phyloP scores from a whole-genome alignment of 169 alveolate genomes.

The Plasmodium cynomolgi region DNA sequence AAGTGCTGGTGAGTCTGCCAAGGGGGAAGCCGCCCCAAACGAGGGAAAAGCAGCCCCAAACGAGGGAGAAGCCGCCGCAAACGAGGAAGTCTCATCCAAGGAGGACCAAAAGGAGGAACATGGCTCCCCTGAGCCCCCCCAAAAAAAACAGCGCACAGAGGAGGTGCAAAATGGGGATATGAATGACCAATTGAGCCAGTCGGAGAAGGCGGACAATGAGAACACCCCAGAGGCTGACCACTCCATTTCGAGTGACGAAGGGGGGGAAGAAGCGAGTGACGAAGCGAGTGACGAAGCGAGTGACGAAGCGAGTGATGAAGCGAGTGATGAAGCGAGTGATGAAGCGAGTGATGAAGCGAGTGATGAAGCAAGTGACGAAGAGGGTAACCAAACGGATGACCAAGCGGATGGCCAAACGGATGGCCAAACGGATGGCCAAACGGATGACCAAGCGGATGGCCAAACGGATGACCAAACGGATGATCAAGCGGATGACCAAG shows the following conservation, averaged over 20 bases:
- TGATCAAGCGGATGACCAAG: not conserved
- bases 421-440: no score
- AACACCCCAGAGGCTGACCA: not conserved
- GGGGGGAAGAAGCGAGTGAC: not conserved
- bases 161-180: not conserved
- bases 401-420: no score
- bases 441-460: no score
- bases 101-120: not conserved
- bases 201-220: not conserved
- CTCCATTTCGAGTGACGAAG: not conserved
- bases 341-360: not conserved
- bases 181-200: not conserved
- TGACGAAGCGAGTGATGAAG: slow-evolving; percentile 8
- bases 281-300: not conserved
- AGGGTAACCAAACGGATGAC: not conserved
- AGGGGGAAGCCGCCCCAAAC: not conserved
- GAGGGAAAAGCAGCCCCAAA: not conserved
- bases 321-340: not conserved
- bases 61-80: not conserved
- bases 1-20: not conserved
- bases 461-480: no score
- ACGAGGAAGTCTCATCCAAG: not conserved
- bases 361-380: slow-evolving; percentile 7
- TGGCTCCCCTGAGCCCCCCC: not conserved
- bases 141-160: not conserved